These are phyloP conservation scores for Aureobasidium sp. DNA, from an alignment of 2,329 filamentous ascomycete species.

Conservation along the genomic window DNA sequence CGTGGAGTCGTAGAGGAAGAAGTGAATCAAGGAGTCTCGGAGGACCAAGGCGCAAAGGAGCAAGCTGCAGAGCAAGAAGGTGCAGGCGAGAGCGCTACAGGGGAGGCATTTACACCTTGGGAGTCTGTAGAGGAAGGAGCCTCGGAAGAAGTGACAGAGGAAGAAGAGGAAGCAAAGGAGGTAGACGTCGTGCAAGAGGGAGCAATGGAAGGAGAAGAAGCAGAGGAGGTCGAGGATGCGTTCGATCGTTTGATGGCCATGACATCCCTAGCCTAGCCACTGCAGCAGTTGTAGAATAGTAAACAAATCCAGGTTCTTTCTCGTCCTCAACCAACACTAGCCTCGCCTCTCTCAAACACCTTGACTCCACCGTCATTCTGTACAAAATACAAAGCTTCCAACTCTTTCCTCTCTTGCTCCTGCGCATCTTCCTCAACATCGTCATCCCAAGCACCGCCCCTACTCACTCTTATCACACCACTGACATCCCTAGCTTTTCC, in stretches of 20 bases:
- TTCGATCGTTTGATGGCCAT: conserved; percentile 4
- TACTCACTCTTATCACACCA: conserved; percentile 72
- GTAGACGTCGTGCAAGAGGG: not conserved
- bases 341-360: conserved; percentile 75
- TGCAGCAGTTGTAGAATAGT: not conserved
- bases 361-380: conserved; percentile 69
- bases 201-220: not conserved
- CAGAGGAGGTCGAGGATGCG: not conserved
- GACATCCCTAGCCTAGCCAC: not conserved
- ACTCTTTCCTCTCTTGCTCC: conserved; percentile 40
- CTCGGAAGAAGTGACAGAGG: not conserved
- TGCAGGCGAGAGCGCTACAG: not conserved
- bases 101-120: not conserved
- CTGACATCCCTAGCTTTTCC: conserved; percentile 87
- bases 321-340: conserved; percentile 17
- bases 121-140: not conserved
- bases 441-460: conserved; percentile 41
- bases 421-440: conserved; percentile 37
- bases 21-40: not conserved
- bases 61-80: not conserved
- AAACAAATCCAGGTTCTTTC: not conserved
- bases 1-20: too few relatives aligned
- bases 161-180: not conserved
- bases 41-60: not conserved
- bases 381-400: conserved; percentile 75